A percentile compares a stretch with the other conserved stretches of the same genome.
Evolutionary conservation across 1,284 basidiomycete species (phyloP).

Genomic region (Trametes polyzona): DNA sequence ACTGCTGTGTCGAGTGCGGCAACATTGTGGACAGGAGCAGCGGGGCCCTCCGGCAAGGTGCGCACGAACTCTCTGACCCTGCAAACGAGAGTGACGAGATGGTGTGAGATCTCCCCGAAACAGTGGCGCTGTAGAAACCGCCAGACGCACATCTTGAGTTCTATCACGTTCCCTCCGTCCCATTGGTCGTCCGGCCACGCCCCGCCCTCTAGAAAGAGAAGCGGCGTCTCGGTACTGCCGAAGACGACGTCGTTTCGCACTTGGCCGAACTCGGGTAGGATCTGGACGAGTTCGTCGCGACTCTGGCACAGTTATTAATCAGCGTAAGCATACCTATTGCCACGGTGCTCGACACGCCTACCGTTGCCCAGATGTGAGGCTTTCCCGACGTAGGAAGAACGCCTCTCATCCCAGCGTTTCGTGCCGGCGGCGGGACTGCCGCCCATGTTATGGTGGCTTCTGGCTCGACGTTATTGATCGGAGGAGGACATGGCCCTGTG

Average conservation of each 20-base stretch:
- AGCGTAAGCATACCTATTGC: neutral
- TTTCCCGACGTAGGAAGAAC: neutral
- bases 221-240: slow-evolving; percentile 16
- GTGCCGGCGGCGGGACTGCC: neutral
- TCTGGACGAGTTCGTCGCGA: slow-evolving; percentile 20
- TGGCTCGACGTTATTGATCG: neutral
- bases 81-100: neutral
- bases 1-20: too few species aligned
- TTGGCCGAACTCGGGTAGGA: slow-evolving; percentile 18
- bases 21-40: neutral
- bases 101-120: neutral
- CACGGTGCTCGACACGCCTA: neutral
- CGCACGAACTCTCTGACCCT: slow-evolving; percentile 9
- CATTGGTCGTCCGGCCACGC: slow-evolving; percentile 18
- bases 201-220: slow-evolving; percentile 22
- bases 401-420: neutral
- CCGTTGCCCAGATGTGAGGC: slow-evolving; percentile 7
- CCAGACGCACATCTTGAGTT: slow-evolving; percentile 22
- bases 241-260: slow-evolving; percentile 16
- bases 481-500: neutral
- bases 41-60: neutral
- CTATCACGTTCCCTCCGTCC: slow-evolving; percentile 22
- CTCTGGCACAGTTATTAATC: slow-evolving; percentile 6
- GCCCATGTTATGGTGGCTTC: neutral
- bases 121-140: too few species aligned